These are phyloP conservation scores for Penicilliopsis zonata DNA, from an alignment of 495 filamentous ascomycete species.

Conservation along the genomic window DNA sequence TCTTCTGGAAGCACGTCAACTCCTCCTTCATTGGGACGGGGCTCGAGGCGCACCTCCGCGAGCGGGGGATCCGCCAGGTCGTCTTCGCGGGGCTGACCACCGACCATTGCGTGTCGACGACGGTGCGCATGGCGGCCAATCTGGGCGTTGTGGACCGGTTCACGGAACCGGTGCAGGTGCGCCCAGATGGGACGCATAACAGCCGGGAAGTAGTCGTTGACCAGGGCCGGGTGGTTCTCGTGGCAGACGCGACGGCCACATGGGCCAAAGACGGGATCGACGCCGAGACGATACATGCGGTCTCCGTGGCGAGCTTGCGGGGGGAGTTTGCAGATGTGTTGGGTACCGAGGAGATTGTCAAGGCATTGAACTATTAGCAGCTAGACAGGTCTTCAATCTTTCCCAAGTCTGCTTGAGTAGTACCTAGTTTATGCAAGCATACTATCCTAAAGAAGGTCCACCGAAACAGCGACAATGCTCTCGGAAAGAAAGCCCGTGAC, in stretches of 20 bases:
- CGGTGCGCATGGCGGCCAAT: slow-evolving; percentile 37
- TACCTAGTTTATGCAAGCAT: too few relatives aligned
- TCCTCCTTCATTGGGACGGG: slow-evolving; percentile 35
- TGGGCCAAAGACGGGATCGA: slow-evolving; percentile 31
- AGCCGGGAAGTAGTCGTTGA: slow-evolving; percentile 11
- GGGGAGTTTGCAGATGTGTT: slow-evolving; percentile 35
- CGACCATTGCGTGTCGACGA: slow-evolving; percentile 40
- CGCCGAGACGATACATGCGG: slow-evolving; percentile 33
- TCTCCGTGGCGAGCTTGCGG: slow-evolving; percentile 34
- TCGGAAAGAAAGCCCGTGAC: slow-evolving; percentile 44
- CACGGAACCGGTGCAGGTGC: slow-evolving; percentile 7
- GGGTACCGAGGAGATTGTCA: slow-evolving; percentile 24
- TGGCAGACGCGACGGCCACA: slow-evolving; percentile 36
- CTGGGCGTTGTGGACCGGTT: slow-evolving; percentile 28
- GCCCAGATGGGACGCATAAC: slow-evolving; percentile 12
- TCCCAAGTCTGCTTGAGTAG: too few relatives aligned
- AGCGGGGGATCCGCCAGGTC: slow-evolving; percentile 23
- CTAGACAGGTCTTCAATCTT: too few relatives aligned
- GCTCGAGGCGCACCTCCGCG: slow-evolving; percentile 25
- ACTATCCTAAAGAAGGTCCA: too few relatives aligned
- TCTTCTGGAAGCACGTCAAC: slow-evolving; percentile 36
- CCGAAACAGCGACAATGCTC: slow-evolving; percentile 39
- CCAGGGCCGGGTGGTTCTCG: slow-evolving; percentile 30
- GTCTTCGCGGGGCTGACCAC: slow-evolving; percentile 33
- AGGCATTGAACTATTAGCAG: too few relatives aligned